These are phyloP conservation scores for Pelagophyceae sp. DNA, from an alignment of 352 stramenopile species.

Conservation along the genomic window DNA sequence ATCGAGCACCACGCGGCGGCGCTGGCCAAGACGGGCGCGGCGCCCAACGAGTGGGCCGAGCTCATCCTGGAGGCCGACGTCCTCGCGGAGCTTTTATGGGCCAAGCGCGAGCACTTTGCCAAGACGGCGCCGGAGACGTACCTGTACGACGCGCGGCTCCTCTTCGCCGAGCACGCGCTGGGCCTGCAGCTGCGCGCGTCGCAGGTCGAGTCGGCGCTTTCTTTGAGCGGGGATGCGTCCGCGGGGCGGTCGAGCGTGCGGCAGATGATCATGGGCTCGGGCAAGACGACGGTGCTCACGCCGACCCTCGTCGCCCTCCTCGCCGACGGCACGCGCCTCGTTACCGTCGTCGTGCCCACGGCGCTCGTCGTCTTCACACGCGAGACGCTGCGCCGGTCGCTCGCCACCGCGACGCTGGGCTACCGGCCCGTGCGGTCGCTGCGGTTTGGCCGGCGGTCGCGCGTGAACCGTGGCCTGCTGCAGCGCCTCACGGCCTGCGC, in stretches of 20 bases:
- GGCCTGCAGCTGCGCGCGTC: constrained; percentile 65
- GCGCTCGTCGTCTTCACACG: constrained; percentile 95
- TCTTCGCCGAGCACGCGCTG: constrained; percentile 81
- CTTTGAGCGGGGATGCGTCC: background rate
- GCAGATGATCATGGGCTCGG: constrained; percentile 99
- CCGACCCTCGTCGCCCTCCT: constrained; percentile 96
- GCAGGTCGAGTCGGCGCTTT: constrained; percentile 62
- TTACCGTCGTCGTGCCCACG: constrained; percentile 92
- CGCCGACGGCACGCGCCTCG: constrained; percentile 81
- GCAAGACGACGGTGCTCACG: constrained; percentile 98
- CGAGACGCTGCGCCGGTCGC: constrained; percentile 41
- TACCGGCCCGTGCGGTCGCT: constrained; percentile 89
- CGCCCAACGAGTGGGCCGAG: background rate
- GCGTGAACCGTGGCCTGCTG: constrained; percentile 63
- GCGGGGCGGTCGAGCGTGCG: constrained; percentile 64
- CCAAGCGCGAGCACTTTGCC: constrained; percentile 15
- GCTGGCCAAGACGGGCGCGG: background rate
- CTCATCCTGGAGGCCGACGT: constrained; percentile 22
- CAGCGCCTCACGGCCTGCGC: constrained; percentile 75
- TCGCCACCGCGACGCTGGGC: background rate
- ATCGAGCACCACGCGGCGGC: background rate
- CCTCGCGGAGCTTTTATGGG: constrained; percentile 27
- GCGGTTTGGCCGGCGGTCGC: constrained; percentile 90
- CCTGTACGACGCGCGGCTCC: constrained; percentile 71
- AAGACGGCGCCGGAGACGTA: constrained; percentile 28